phyloP scores from a whole-genome alignment of 2,329 filamentous ascomycete species.

The Fonsecaea erecta region DNA sequence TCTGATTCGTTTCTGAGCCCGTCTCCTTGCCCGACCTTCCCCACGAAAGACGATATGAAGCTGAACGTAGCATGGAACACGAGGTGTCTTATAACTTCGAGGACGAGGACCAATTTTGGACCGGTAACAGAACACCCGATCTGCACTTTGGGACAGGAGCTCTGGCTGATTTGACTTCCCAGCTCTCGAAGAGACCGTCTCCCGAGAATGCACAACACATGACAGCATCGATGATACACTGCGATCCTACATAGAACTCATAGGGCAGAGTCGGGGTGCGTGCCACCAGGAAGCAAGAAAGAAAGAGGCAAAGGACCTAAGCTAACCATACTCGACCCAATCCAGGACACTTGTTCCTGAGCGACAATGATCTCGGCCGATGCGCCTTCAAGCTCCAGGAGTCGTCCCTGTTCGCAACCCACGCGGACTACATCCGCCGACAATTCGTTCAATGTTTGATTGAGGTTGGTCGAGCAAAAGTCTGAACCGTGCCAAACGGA shows the following conservation, averaged over 20 bases:
- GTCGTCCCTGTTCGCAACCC: slow-evolving; percentile 72
- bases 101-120: slow-evolving; percentile 86
- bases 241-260: slow-evolving; percentile 80
- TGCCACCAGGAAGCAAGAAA: slow-evolving; percentile 15
- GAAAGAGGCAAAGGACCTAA: neutral
- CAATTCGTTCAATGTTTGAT: slow-evolving; percentile 92
- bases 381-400: slow-evolving; percentile 80
- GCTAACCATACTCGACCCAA: slow-evolving; percentile 7
- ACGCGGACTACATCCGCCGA: slow-evolving; percentile 84
- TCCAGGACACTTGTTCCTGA: slow-evolving; percentile 54
- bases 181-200: slow-evolving; percentile 72
- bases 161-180: slow-evolving; percentile 24
- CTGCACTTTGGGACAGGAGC: neutral
- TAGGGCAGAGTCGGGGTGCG: slow-evolving; percentile 70
- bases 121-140: slow-evolving; percentile 62
- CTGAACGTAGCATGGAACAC: slow-evolving; percentile 64
- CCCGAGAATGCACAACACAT: slow-evolving; percentile 62
- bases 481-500: neutral
- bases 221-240: slow-evolving; percentile 81
- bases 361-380: slow-evolving; percentile 76
- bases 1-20: slow-evolving; percentile 10
- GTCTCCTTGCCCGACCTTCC: neutral
- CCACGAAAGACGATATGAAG: slow-evolving; percentile 45
- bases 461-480: slow-evolving; percentile 52
- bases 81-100: slow-evolving; percentile 68